These are phyloP conservation scores for Magnusiomyces paraingens DNA, from an alignment of 1,139 yeast genomes.

Conservation along the genomic window DNA sequence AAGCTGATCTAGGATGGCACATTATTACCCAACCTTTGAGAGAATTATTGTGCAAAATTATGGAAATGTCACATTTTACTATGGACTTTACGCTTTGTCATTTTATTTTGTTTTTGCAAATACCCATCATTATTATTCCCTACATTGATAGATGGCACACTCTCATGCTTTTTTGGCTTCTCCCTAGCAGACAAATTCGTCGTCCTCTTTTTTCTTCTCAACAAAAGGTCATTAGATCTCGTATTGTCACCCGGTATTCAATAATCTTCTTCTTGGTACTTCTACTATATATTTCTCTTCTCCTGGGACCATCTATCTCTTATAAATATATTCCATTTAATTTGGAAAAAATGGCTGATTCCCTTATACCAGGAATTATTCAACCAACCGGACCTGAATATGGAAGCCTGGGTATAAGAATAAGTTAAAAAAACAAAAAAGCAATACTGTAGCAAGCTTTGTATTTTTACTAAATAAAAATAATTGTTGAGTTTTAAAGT, in stretches of 20 bases:
- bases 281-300: constrained; percentile 31
- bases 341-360: constrained; percentile 8
- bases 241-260: constrained; percentile 37
- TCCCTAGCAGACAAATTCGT: constrained; percentile 50
- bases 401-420: constrained; percentile 13
- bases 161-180: constrained; percentile 72
- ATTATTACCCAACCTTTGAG: constrained; percentile 59
- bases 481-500: background rate
- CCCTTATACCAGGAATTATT: constrained; percentile 20
- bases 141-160: constrained; percentile 74
- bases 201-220: constrained; percentile 39
- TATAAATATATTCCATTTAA: constrained; percentile 15
- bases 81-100: constrained; percentile 71
- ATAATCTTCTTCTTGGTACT: constrained; percentile 40
- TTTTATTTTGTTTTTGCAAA: constrained; percentile 48
- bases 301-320: constrained; percentile 21
- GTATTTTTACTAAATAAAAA: background rate
- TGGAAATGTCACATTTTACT: constrained; percentile 64
- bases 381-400: constrained; percentile 18
- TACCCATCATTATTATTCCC: constrained; percentile 63
- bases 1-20: constrained; percentile 52
- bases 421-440: background rate
- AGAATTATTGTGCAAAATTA: constrained; percentile 59
- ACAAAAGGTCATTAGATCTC: constrained; percentile 35
- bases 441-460: background rate